Conservation (phyloP, 2,329 filamentous ascomycete genomes). For the Dactylonectria estremocensis region DNA sequence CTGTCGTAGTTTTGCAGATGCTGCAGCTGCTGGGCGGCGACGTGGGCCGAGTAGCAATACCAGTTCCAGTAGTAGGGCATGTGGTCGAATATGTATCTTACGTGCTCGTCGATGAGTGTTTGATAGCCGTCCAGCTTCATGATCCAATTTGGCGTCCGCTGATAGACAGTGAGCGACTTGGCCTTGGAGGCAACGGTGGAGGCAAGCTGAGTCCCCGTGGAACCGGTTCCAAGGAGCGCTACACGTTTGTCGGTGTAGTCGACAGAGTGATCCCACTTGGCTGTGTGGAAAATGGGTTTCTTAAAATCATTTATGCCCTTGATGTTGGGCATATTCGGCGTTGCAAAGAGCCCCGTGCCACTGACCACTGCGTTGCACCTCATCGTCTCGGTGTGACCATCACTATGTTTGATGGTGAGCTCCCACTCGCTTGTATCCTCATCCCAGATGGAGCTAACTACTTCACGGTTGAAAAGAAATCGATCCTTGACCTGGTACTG, state of each 20-base stretch:
- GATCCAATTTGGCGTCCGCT: conserved; percentile 28
- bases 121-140: conserved; percentile 27
- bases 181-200: conserved; percentile 14
- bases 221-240: conserved; percentile 22
- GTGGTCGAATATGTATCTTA: conserved; percentile 21
- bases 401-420: conserved; percentile 9
- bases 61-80: conserved; percentile 34
- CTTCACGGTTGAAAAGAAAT: conserved; percentile 23
- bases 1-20: conserved; percentile 17
- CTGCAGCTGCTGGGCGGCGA: conserved; percentile 26
- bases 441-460: conserved; percentile 8
- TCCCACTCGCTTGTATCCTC: conserved; percentile 23
- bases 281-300: conserved; percentile 15
- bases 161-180: conserved; percentile 21
- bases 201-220: conserved; percentile 24
- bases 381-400: conserved; percentile 3
- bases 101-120: neutral
- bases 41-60: conserved; percentile 28
- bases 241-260: conserved; percentile 19
- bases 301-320: conserved; percentile 21
- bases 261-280: conserved; percentile 22
- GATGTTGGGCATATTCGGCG: conserved; percentile 19
- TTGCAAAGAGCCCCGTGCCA: conserved; percentile 22
- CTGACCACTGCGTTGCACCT: conserved; percentile 25
- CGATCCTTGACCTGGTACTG: conserved; percentile 15